These are phyloP conservation scores for Dactylis glomerata DNA, from an alignment of 176 grass and related monocot species.

Conservation along the genomic window DNA sequence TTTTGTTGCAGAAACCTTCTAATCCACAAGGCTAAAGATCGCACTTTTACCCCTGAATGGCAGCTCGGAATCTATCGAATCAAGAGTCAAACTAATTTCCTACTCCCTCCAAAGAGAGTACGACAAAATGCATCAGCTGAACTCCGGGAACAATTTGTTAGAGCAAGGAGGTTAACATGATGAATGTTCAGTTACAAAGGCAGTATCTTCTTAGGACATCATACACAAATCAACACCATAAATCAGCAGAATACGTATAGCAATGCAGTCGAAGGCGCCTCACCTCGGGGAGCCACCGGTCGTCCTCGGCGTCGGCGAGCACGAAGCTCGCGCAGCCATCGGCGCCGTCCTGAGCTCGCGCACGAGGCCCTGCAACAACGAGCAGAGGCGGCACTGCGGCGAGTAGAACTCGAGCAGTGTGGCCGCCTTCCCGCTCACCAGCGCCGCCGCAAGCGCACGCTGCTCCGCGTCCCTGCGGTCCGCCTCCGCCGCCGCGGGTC, in stretches of 20 bases:
- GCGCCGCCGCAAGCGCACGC: conserved; percentile 63
- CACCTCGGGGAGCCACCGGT: conserved; percentile 94
- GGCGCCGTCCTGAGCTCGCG: conserved; percentile 47
- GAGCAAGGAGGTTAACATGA: not conserved
- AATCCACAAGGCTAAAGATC: too few relatives aligned
- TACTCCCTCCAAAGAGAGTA: too few relatives aligned
- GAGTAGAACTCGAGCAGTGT: too few relatives aligned
- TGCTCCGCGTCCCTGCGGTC: conserved; percentile 72
- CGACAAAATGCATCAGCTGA: not conserved
- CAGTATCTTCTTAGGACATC: not conserved
- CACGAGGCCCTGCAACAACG: too few relatives aligned
- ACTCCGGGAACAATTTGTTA: too few relatives aligned
- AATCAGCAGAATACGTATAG: not conserved
- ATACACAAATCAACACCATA: not conserved
- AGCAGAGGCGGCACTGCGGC: too few relatives aligned
- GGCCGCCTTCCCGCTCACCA: conserved; percentile 57
- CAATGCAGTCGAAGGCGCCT: not conserved
- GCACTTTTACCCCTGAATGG: too few relatives aligned
- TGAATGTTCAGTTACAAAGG: not conserved
- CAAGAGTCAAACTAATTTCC: not conserved
- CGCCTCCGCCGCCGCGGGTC: too few relatives aligned
- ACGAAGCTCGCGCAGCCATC: conserved; percentile 52
- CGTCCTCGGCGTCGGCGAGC: conserved; percentile 87
- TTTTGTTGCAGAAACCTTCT: too few relatives aligned
- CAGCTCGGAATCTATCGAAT: too few relatives aligned